phyloP scores from a whole-genome alignment of 495 filamentous ascomycete species.

The Penicillium canariense region DNA sequence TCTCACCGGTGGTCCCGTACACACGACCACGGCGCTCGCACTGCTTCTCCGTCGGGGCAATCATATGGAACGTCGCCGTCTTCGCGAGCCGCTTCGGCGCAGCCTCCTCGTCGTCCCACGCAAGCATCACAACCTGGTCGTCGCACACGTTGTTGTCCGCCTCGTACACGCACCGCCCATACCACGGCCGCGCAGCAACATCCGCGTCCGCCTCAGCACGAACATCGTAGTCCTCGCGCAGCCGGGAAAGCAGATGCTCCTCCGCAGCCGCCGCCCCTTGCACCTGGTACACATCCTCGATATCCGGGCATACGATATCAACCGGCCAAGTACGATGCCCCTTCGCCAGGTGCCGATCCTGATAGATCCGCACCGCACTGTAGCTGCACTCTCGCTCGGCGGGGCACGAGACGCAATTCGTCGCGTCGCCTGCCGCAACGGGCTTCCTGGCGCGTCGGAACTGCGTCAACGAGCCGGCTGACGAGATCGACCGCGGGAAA shows the following conservation, averaged over 20 bases:
- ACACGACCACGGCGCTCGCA: conserved; percentile 79
- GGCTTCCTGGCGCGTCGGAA: conserved; percentile 77
- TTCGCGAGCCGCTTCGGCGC: conserved; percentile 61
- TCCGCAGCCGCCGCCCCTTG: conserved; percentile 25
- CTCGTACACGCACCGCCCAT: conserved; percentile 92
- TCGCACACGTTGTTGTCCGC: conserved; percentile 86
- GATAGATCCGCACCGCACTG: conserved; percentile 78
- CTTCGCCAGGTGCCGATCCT: conserved; percentile 53
- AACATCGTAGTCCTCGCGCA: conserved; percentile 67
- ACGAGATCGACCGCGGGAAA: conserved; percentile 69
- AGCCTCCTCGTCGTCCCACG: conserved; percentile 59
- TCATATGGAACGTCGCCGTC: conserved; percentile 90
- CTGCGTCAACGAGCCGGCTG: conserved; percentile 60
- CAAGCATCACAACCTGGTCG: conserved; percentile 82
- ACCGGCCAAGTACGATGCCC: conserved; percentile 77
- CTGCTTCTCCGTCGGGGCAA: conserved; percentile 81
- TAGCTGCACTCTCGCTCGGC: conserved; percentile 72
- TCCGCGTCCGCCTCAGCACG: conserved; percentile 42
- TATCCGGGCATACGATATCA: conserved; percentile 83
- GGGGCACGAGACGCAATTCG: conserved; percentile 84
- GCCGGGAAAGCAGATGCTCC: conserved; percentile 29
- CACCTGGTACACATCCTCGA: conserved; percentile 59
- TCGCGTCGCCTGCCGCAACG: conserved; percentile 64
- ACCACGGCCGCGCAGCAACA: conserved; percentile 70
- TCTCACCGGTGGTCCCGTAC: conserved; percentile 83